Evolutionary conservation across 2,329 filamentous ascomycete species (phyloP), one percentile per base, ranked within the genome.

Genomic region (Fusarium anguioides): DNA sequence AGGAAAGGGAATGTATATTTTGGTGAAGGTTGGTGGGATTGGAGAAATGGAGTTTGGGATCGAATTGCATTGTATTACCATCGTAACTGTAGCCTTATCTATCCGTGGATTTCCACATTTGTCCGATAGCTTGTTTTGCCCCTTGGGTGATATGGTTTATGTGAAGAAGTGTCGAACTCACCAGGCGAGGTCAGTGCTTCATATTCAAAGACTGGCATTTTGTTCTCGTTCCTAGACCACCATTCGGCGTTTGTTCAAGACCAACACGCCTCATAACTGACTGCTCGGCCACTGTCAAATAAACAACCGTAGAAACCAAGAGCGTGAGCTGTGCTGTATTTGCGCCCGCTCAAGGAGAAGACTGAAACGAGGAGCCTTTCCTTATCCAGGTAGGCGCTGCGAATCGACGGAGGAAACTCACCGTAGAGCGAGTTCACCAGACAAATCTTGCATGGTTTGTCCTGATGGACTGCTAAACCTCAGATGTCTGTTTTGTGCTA

Each of bases 41-140:
- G 61, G 61, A 50, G 61, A 66, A 49, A 58, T 61, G 65, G 65
- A 66, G 65, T 68, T 68, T 42, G 60, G 65, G 55, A 36, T 53
- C 57, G 18, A 37, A 53, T 40, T 62, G 47, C 55, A 48, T 66
- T 69, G 65, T 68, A 68, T 52, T 56, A 68, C 57, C 50, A 66
- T 24, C 64, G 41, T 68, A 60, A 56, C 41, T 35, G n/a, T 66
- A 60, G 54, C 46, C 48, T 61, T 48, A 52, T 42, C 37, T 20
- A 49, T 37, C 31, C 39, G 44, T 60, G 64, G 39, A 26, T 10
- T 46, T 48, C 35, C 59, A 49, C 44, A 49, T 41, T 36, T 44
- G 52, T 17, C 35, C 29, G 26, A 31, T 31, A 36, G 40, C 21
- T 18, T 31, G 21, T 36, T 8, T 18, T n/a, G 3, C 15, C 23